A percentile compares a stretch with the other conserved stretches of the same genome.
Conservation (phyloP, 202 grass and related monocot species). For the Hordeum pubiflorum region DNA sequence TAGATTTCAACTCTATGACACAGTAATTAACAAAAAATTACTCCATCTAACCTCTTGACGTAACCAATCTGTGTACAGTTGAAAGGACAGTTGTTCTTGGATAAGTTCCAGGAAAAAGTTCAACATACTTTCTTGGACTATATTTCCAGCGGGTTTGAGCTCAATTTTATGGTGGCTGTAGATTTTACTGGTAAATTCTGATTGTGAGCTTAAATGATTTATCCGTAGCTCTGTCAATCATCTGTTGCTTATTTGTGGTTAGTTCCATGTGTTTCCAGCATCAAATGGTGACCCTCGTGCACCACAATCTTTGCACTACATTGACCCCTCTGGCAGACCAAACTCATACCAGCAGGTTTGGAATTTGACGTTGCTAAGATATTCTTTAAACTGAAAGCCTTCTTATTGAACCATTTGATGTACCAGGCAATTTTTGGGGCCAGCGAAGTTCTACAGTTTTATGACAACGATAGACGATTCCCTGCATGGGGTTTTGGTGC, state of each 20-base stretch:
- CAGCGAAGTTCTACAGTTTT: constrained; percentile 89
- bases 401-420: constrained; percentile 7
- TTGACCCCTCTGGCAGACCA: constrained; percentile 81
- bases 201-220: background rate
- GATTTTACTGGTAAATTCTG: constrained; percentile 82
- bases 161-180: constrained; percentile 96
- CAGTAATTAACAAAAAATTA: background rate
- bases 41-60: background rate
- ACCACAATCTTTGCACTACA: constrained; percentile 82
- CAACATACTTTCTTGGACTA: constrained; percentile 99
- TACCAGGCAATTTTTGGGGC: constrained; percentile 75
- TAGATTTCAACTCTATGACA: background rate
- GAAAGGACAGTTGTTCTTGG: constrained; percentile 86
- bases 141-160: constrained; percentile 86
- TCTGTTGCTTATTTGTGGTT: background rate
- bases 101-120: constrained; percentile 62
- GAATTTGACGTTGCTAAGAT: background rate
- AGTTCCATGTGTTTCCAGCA: constrained; percentile 39
- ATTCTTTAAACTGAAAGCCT: background rate
- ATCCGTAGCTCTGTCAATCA: background rate
- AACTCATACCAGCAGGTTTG: constrained; percentile 93
- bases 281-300: constrained; percentile 83
- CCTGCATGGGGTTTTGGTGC: constrained; percentile 96
- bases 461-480: constrained; percentile 79
- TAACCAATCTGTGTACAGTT: constrained; percentile 41